phyloP scores from a whole-genome alignment of 2,329 filamentous ascomycete genomes.

The Ascochyta fabae region DNA sequence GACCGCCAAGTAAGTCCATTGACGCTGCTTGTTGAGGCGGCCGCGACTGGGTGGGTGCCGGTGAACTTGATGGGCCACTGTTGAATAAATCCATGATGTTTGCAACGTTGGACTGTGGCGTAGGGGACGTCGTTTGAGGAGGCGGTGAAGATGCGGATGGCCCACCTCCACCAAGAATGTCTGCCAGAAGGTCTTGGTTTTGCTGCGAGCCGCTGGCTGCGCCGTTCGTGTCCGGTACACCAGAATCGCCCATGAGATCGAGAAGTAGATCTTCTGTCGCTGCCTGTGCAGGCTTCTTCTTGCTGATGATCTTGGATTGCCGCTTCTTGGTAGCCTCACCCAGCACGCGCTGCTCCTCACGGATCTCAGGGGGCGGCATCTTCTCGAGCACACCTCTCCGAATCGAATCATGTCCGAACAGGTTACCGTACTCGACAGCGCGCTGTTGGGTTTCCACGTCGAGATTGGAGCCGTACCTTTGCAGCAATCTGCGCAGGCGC shows the following conservation, averaged over 20 bases:
- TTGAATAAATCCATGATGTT: slow-evolving; percentile 92
- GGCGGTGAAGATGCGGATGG: slow-evolving; percentile 54
- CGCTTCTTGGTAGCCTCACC: slow-evolving; percentile 71
- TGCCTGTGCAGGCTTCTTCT: slow-evolving; percentile 77
- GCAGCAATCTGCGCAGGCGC: slow-evolving; percentile 78
- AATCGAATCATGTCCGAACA: slow-evolving; percentile 90
- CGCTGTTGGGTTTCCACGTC: slow-evolving; percentile 97
- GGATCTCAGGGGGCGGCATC: slow-evolving; percentile 97
- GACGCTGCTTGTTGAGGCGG: slow-evolving; percentile 46
- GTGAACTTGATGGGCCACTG: slow-evolving; percentile 52
- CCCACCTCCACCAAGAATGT: slow-evolving; percentile 82
- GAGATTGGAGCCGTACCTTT: slow-evolving; percentile 80
- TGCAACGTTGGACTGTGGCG: slow-evolving; percentile 51
- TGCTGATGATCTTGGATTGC: slow-evolving; percentile 61
- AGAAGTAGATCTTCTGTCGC: slow-evolving; percentile 90
- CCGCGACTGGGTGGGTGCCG: slow-evolving; percentile 49
- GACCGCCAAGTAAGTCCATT: slow-evolving; percentile 52
- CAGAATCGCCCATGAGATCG: slow-evolving; percentile 87
- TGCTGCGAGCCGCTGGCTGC: slow-evolving; percentile 64
- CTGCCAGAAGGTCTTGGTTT: slow-evolving; percentile 85
- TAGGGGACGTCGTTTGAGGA: slow-evolving; percentile 48
- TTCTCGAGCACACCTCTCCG: slow-evolving; percentile 91
- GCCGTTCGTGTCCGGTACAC: slow-evolving; percentile 62
- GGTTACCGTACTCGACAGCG: slow-evolving; percentile 91
- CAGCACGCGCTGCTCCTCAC: slow-evolving; percentile 89